phyloP scores from a whole-genome alignment of 116 monocot genomes.

The Zostera marina region DNA sequence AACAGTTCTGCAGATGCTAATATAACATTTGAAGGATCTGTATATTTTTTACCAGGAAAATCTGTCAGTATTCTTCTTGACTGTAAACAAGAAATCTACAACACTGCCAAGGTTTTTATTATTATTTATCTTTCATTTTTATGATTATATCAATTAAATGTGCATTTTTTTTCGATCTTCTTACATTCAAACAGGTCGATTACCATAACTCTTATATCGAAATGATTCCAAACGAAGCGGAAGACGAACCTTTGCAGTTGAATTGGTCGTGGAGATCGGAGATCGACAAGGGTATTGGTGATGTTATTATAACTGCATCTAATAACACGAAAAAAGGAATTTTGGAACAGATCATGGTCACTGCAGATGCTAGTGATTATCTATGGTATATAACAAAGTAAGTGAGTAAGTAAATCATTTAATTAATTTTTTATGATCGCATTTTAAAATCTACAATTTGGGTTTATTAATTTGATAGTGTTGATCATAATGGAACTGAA shows the following conservation, averaged over 20 bases:
- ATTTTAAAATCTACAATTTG: no score
- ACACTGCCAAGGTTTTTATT: conserved; percentile 45
- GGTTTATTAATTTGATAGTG: not conserved
- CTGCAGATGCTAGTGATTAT: conserved; percentile 54
- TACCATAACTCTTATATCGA: conserved; percentile 36
- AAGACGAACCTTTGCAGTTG: conserved; percentile 5
- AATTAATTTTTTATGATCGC: no score
- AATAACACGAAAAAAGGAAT: conserved; percentile 16
- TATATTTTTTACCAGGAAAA: conserved; percentile 33
- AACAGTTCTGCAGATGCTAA: conserved; percentile 17
- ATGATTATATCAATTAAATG: not conserved
- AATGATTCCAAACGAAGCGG: conserved; percentile 19
- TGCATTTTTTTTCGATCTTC: not conserved
- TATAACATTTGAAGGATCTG: conserved; percentile 16
- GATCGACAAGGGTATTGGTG: not conserved
- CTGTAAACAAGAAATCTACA: conserved; percentile 41
- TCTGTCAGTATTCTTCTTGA: conserved; percentile 48
- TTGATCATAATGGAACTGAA: not conserved
- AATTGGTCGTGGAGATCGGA: conserved; percentile 60
- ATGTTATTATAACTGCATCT: not conserved
- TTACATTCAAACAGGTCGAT: conserved; percentile 1
- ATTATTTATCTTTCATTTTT: not conserved
- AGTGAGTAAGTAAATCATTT: not conserved
- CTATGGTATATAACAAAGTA: conserved; percentile 75
- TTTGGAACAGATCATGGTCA: conserved; percentile 31